Percentiles rank a stretch among this genome's conserved stretches.
Conservation (phyloP, 768 basidiomycete genomes). For the Rhizopogon vinicolor region DNA sequence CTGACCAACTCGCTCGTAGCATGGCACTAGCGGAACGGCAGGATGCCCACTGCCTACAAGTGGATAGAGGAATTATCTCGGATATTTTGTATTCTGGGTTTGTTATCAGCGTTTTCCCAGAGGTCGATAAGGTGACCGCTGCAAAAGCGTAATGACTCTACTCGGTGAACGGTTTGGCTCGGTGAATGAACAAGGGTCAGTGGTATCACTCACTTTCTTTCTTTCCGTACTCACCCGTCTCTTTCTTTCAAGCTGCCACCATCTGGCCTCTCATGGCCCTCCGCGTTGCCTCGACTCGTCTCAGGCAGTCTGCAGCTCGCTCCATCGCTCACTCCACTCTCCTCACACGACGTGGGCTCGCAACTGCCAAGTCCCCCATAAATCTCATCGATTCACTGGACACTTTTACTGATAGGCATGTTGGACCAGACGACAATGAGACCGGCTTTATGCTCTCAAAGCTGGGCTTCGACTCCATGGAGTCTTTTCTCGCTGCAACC, state of each 20-base stretch:
- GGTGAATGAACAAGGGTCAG: constrained; percentile 32
- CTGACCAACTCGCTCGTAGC: background rate
- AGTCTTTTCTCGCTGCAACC: constrained; percentile 78
- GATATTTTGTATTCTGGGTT: background rate
- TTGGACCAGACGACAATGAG: constrained; percentile 87
- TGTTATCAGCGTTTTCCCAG: constrained; percentile 11
- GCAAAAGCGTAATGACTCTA: constrained; percentile 27
- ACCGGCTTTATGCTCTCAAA: constrained; percentile 75
- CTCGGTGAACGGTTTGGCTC: constrained; percentile 37
- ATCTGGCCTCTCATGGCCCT: constrained; percentile 20
- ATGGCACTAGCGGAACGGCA: background rate
- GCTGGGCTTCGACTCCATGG: constrained; percentile 84
- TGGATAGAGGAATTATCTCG: background rate
- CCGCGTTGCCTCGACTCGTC: constrained; percentile 20
- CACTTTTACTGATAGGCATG: constrained; percentile 85
- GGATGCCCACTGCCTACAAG: background rate
- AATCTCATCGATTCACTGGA: constrained; percentile 84
- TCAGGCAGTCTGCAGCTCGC: constrained; percentile 14
- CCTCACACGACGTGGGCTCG: constrained; percentile 38
- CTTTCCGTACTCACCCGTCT: constrained; percentile 5
- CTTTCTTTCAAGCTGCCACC: constrained; percentile 15
- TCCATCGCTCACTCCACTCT: constrained; percentile 13
- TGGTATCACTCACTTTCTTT: constrained; percentile 8
- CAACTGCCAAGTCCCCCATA: constrained; percentile 53
- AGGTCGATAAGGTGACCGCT: constrained; percentile 6